Evolutionary conservation across 495 filamentous ascomycete genomes (phyloP), one percentile per base, ranked within the genome.

Genomic region (Annulohypoxylon bovei): DNA sequence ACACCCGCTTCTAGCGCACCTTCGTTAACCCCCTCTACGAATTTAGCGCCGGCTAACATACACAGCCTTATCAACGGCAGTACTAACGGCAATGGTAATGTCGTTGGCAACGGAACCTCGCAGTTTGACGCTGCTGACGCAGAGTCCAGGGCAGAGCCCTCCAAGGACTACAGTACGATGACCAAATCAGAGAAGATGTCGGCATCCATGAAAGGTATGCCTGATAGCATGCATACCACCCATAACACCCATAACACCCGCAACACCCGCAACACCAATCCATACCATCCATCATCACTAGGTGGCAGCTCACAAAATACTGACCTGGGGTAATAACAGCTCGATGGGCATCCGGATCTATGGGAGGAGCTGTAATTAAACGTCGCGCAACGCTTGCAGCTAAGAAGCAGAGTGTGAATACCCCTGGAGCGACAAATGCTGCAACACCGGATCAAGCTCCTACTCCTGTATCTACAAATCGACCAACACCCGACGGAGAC

Each of bases 141-240:
- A 50, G 75, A 74, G 23, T 33, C 71, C n/a, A 71, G 58, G 8
- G 44, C 65, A 16, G 58, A 58, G 16, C 37, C 69, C 23, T 72
- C 75, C 28, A 85, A 85, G 71, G 78, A 81, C 39, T 85, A 85
- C 69, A 72, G 78, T 3, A 74, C 80, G 33, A 84, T 85, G 83
- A 85, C 80, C 42, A 85, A 85, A 70, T 83, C 81, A 6, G 83
- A 85, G 72, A 85, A 85, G 75, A 85, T 85, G 83, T 81, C 78
- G 1, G 75, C 67, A 39, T 84, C 82, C 1, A 85, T 85, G 83
- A 82, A 82, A 74, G 73, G 83, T 84, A 74, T 68, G 78, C 77
- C 32, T 30, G 49, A 2, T 27, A 35, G 33, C 33, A 12, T 35
- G 12, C 12, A 35, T 35, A 35, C 12, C 12, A 11, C 9, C 33